phyloP scores from a whole-genome alignment of 1,284 basidiomycete species.

The Cryptococcus sp. region DNA sequence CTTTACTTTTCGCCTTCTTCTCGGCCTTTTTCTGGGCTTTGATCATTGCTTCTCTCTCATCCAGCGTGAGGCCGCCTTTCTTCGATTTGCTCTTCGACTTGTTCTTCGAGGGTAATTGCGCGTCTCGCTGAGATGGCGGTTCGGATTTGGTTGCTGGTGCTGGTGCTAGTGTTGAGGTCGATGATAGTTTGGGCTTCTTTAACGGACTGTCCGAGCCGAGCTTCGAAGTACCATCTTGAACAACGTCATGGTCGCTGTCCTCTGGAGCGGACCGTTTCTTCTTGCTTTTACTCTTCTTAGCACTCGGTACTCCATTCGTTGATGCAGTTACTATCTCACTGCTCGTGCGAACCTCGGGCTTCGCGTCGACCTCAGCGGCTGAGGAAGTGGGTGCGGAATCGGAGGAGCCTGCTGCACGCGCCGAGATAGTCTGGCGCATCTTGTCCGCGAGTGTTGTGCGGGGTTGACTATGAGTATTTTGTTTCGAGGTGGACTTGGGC shows the following conservation, averaged over 20 bases:
- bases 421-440: constrained; percentile 13
- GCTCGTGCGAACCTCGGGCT: not conserved
- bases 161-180: not conserved
- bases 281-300: constrained; percentile 11
- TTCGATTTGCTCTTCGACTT: not conserved
- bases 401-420: not conserved
- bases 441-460: constrained; percentile 12
- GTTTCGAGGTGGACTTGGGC: not conserved
- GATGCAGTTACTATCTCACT: not conserved
- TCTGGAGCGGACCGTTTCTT: not conserved
- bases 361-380: not conserved
- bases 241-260: not conserved
- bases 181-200: not conserved
- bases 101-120: not conserved
- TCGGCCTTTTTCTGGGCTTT: constrained; percentile 23
- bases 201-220: not conserved
- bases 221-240: not conserved
- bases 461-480: too few relatives aligned
- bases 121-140: constrained; percentile 1
- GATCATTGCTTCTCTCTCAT: constrained; percentile 17
- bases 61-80: constrained; percentile 1
- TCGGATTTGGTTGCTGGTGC: not conserved
- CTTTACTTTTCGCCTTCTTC: constrained; percentile 10
- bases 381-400: too few relatives aligned
- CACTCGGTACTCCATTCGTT: constrained; percentile 5